A percentile compares a stretch with the other conserved stretches of the same genome.
Conservation (phyloP, 139 green algal species). For the Picochlorum costavermella region DNA sequence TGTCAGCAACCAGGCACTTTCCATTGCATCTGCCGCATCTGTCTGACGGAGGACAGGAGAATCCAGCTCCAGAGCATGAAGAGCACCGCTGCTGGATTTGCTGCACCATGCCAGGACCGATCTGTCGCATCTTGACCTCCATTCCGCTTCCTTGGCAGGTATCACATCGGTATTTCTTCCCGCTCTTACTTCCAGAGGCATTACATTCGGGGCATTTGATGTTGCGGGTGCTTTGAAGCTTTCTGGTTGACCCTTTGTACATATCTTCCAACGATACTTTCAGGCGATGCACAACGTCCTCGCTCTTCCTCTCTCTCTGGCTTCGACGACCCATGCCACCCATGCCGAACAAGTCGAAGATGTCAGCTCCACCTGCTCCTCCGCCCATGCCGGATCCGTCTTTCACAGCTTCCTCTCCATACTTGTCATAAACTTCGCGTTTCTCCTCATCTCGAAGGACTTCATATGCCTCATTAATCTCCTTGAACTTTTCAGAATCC, state of each 20-base stretch:
- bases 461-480: conserved; percentile 98
- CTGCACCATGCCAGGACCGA: conserved; percentile 98
- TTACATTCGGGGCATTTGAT: conserved; percentile 82
- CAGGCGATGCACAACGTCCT: conserved; percentile 92
- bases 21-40: conserved; percentile 68
- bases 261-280: conserved; percentile 86
- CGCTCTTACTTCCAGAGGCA: conserved; percentile 82
- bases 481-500: conserved; percentile 95
- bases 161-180: conserved; percentile 65
- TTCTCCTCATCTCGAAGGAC: conserved; percentile 92
- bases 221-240: conserved; percentile 86
- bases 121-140: conserved; percentile 77
- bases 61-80: conserved; percentile 71
- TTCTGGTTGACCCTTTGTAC: conserved; percentile 72
- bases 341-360: conserved; percentile 89
- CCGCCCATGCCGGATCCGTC: conserved; percentile 78
- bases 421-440: conserved; percentile 95
- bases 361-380: conserved; percentile 74
- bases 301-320: conserved; percentile 65
- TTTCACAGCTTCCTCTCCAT: conserved; percentile 98
- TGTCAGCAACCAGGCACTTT: conserved; percentile 70
- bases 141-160: conserved; percentile 82
- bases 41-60: conserved; percentile 55
- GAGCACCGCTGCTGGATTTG: conserved; percentile 92
- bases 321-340: conserved; percentile 41